A percentile compares a stretch with the other conserved stretches of the same genome.
Conservation (phyloP, 345 rosid genomes). For the Eucalyptus albens region DNA sequence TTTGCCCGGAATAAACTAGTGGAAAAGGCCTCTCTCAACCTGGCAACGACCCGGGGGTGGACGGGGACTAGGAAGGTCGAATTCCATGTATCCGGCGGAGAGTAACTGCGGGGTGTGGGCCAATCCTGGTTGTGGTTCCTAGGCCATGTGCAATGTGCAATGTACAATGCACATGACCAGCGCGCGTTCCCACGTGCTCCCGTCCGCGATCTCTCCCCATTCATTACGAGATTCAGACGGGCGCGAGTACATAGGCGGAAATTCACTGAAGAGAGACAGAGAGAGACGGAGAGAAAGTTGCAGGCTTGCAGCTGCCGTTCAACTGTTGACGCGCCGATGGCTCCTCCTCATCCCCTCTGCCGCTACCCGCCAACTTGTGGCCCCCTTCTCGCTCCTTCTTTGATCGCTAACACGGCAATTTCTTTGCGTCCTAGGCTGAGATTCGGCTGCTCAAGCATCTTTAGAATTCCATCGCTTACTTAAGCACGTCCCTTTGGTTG, state of each 20-base stretch:
- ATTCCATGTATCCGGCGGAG: not conserved
- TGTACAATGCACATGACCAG: not conserved
- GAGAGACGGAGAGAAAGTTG: not conserved
- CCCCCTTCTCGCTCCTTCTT: no score
- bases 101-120: not conserved
- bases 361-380: not conserved
- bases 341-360: not conserved
- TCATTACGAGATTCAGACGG: not conserved
- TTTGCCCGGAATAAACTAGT: not conserved
- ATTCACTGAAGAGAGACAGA: not conserved
- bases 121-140: not conserved
- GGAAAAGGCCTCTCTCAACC: rapidly evolving
- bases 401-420: not conserved
- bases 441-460: not conserved
- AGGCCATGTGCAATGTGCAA: not conserved
- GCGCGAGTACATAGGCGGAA: not conserved
- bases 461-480: not conserved
- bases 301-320: not conserved
- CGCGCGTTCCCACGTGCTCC: not conserved
- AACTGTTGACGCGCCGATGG: not conserved
- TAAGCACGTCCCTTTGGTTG: not conserved
- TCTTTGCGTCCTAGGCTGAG: not conserved
- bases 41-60: not conserved
- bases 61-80: not conserved
- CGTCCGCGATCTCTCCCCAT: not conserved